phyloP scores from a whole-genome alignment of 2,329 filamentous ascomycete genomes.

The Huntiella moniliformis region DNA sequence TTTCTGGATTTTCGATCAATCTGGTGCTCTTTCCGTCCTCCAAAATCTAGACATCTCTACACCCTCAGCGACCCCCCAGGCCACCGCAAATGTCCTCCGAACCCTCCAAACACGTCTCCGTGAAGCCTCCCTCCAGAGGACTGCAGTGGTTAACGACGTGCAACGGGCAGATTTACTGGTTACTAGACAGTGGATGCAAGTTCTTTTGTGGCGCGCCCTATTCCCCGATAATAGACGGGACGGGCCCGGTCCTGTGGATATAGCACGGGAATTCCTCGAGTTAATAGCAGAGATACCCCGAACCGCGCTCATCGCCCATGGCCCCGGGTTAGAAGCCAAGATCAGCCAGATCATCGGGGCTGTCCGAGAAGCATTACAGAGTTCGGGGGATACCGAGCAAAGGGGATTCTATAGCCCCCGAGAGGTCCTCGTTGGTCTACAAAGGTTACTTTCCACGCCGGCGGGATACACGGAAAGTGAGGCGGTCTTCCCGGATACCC shows the following conservation, averaged over 20 bases:
- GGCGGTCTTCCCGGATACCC: background rate
- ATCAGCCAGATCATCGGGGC: slow-evolving; percentile 28
- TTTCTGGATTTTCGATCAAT: slow-evolving; percentile 32
- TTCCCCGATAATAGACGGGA: slow-evolving; percentile 17
- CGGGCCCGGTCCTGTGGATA: slow-evolving; percentile 22
- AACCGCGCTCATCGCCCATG: slow-evolving; percentile 29
- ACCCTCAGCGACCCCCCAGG: slow-evolving; percentile 14
- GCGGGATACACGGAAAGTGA: background rate
- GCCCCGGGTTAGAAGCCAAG: slow-evolving; percentile 29
- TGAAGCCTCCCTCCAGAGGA: slow-evolving; percentile 18
- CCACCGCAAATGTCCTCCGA: slow-evolving; percentile 19
- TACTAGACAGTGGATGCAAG: slow-evolving; percentile 31
- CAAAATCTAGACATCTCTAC: slow-evolving; percentile 12
- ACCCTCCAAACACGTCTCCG: slow-evolving; percentile 25
- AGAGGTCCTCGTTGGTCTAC: slow-evolving; percentile 21
- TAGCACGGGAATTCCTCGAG: slow-evolving; percentile 27
- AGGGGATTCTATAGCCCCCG: slow-evolving; percentile 13
- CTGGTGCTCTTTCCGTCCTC: slow-evolving; percentile 28
- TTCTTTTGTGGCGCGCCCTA: slow-evolving; percentile 27
- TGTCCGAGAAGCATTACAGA: slow-evolving; percentile 21
- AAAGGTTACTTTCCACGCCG: slow-evolving; percentile 21
- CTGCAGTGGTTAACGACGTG: slow-evolving; percentile 25
- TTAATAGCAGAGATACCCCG: slow-evolving; percentile 25
- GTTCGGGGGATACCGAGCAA: slow-evolving; percentile 2
- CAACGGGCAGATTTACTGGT: slow-evolving; percentile 31